Evolutionary conservation across 2,329 filamentous ascomycete species (phyloP).

Genomic region (Colletotrichum nymphaeae): DNA sequence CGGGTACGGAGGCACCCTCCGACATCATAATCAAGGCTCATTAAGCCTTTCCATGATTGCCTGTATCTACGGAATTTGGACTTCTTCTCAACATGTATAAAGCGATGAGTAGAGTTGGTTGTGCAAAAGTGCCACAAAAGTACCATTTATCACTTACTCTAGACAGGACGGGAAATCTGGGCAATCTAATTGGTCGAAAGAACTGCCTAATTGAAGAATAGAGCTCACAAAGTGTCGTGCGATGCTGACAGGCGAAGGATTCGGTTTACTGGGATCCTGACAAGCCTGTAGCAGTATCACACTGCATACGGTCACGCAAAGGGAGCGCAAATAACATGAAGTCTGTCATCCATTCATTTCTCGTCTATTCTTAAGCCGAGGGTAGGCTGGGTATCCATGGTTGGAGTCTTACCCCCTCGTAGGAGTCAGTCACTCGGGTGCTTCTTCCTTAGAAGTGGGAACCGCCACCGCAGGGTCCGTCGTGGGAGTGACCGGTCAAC

Average conservation of each 20-base stretch:
- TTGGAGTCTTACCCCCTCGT: background rate
- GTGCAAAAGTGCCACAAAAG: background rate
- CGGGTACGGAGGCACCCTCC: background rate
- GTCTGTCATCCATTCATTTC: background rate
- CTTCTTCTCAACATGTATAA: background rate
- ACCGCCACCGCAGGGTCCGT: slow-evolving; percentile 45
- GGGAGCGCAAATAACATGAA: background rate
- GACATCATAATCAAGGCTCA: background rate
- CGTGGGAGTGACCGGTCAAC: slow-evolving; percentile 41
- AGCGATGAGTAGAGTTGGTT: background rate
- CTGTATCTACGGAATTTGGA: background rate
- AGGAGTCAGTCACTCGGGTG: background rate
- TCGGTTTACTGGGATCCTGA: background rate
- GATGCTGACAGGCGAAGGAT: background rate
- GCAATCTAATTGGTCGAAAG: background rate
- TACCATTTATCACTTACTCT: background rate
- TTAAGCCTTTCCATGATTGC: background rate
- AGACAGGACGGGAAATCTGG: background rate
- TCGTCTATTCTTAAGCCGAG: background rate
- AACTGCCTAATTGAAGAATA: background rate
- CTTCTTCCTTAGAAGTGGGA: background rate
- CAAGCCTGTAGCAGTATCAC: background rate
- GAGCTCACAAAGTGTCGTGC: background rate
- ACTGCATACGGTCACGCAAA: background rate
- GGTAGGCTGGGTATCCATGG: too few species aligned